phyloP scores from a whole-genome alignment of 345 rosid genomes.

The Linum lewisii region DNA sequence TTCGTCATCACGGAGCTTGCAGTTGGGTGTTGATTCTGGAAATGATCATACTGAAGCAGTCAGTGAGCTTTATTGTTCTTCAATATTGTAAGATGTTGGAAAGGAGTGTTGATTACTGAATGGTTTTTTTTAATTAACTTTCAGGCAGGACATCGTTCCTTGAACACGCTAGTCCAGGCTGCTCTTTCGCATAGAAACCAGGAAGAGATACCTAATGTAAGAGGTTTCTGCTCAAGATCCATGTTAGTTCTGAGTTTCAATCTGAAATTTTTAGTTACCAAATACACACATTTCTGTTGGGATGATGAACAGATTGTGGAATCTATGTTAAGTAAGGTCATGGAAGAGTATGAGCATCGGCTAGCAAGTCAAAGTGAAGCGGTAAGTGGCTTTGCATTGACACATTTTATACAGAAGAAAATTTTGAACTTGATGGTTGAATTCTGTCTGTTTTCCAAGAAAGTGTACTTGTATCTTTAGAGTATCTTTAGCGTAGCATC shows the following conservation, averaged over 20 bases:
- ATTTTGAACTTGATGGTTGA: neutral
- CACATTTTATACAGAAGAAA: slow-evolving; percentile 7
- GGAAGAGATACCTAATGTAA: slow-evolving; percentile 26
- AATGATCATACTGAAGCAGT: slow-evolving; percentile 16
- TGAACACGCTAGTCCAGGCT: slow-evolving; percentile 19
- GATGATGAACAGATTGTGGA: slow-evolving; percentile 20
- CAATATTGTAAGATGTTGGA: neutral
- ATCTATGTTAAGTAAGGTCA: slow-evolving; percentile 21
- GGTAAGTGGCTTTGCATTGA: slow-evolving; percentile 19
- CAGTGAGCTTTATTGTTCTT: slow-evolving; percentile 9
- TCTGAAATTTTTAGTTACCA: neutral
- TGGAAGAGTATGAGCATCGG: slow-evolving; percentile 21
- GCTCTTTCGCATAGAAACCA: slow-evolving; percentile 20
- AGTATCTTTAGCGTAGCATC: too few species aligned
- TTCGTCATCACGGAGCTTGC: slow-evolving; percentile 10
- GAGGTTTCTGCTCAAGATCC: neutral
- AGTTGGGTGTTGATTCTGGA: slow-evolving; percentile 7
- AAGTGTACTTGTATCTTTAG: too few species aligned
- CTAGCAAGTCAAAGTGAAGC: slow-evolving; percentile 16
- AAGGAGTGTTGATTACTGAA: neutral
- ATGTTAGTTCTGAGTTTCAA: neutral
- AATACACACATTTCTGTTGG: neutral
- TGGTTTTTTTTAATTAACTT: neutral
- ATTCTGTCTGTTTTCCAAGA: too few species aligned
- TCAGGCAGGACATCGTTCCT: slow-evolving; percentile 16